Evolutionary conservation across 176 grass and related monocot genomes (phyloP).

Genomic region (Phyllostachys edulis): DNA sequence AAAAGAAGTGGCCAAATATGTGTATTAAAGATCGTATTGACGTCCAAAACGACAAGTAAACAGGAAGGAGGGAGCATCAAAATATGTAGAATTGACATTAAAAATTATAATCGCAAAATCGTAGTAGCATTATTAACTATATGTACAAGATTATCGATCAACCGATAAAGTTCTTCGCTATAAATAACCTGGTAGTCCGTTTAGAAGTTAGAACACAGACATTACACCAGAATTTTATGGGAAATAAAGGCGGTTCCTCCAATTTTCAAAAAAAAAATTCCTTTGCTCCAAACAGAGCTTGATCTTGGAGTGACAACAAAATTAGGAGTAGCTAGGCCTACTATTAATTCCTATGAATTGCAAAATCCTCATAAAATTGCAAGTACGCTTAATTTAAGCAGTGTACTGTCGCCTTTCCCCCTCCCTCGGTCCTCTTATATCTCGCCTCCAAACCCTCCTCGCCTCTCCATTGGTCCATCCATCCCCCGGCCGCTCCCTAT

Average conservation of each 20-base stretch:
- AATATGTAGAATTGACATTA: neutral
- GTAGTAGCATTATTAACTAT: neutral
- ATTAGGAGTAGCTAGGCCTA: neutral
- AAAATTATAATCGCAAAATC: neutral
- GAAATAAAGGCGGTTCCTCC: neutral
- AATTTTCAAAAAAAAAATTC: neutral
- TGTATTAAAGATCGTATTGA: neutral
- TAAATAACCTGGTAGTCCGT: neutral
- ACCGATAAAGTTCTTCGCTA: neutral
- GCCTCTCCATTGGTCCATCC: constrained; percentile 29
- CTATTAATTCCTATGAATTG: neutral
- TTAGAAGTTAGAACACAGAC: neutral
- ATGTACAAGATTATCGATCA: neutral
- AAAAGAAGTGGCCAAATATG: neutral
- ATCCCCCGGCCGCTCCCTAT: constrained; percentile 22
- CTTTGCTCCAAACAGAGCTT: neutral
- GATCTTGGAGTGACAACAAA: neutral
- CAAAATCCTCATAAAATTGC: neutral
- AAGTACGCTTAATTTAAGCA: neutral
- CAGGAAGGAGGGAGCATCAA: neutral
- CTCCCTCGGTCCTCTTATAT: constrained; percentile 27
- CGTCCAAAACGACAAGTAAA: neutral
- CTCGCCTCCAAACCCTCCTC: constrained; percentile 49
- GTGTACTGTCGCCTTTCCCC: neutral
- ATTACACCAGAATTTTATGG: neutral